A percentile compares a stretch with the other conserved stretches of the same genome.
These are phyloP conservation scores for Avena atlantica DNA, from an alignment of 176 grass and related monocot species.

Conservation along the genomic window DNA sequence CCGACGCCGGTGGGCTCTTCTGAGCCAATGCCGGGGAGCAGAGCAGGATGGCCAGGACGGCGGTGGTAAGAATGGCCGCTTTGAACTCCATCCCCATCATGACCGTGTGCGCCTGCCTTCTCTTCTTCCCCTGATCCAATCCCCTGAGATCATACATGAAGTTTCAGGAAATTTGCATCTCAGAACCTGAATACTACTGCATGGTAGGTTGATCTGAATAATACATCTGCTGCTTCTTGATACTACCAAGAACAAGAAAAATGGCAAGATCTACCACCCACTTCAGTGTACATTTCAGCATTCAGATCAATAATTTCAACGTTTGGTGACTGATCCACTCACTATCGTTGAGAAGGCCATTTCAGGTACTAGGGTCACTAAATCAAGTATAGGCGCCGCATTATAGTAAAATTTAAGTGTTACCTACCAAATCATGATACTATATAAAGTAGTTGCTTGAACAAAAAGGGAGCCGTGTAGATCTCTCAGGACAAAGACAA, in stretches of 20 bases:
- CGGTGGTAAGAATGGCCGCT: constrained; percentile 31
- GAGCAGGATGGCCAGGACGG: constrained; percentile 41
- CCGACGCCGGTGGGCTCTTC: constrained; percentile 34
- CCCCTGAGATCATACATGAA: constrained; percentile 33
- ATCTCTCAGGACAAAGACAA: constrained; percentile 30
- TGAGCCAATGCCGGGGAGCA: constrained; percentile 55
- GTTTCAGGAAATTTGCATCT: background rate
- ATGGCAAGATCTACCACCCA: background rate
- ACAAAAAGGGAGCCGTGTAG: constrained; percentile 27
- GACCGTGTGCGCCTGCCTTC: background rate
- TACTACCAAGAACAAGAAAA: background rate
- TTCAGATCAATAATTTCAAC: background rate
- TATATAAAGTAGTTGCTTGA: constrained; percentile 37
- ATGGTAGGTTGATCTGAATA: background rate
- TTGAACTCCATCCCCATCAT: constrained; percentile 50
- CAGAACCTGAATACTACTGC: background rate
- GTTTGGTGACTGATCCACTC: background rate
- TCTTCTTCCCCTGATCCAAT: constrained; percentile 34
- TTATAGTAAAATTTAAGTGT: constrained; percentile 3
- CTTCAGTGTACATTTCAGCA: background rate
- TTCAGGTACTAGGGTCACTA: background rate
- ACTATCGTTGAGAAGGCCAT: background rate
- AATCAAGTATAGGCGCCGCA: constrained; percentile 31
- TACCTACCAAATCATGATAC: constrained; percentile 45
- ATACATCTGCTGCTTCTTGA: background rate